Conservation (phyloP, 306 rosid species). For the Lathyrus tuberosus region DNA sequence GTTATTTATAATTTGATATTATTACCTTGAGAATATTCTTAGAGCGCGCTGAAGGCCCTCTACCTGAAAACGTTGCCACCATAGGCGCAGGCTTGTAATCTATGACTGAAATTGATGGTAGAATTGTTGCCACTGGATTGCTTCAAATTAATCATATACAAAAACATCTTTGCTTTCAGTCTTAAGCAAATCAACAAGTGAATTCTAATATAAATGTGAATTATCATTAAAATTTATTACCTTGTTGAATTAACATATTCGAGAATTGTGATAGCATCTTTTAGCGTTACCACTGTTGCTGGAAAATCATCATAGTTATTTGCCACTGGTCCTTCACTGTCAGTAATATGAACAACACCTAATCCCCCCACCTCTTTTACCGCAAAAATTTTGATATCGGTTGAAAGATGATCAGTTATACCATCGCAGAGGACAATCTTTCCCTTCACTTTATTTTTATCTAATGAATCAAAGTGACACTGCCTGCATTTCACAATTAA, state of each 20-base stretch:
- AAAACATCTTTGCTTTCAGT: no score
- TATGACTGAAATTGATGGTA: no score
- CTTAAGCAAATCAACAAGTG: no score
- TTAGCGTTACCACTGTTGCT: conserved; percentile 45
- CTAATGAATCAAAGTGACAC: conserved; percentile 54
- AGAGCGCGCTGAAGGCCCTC: conserved; percentile 62
- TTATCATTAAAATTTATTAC: conserved; percentile 33
- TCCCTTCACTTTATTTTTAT: conserved; percentile 54
- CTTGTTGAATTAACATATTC: conserved; percentile 68
- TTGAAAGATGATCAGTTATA: conserved; percentile 17
- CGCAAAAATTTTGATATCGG: neutral
- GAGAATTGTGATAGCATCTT: conserved; percentile 49
- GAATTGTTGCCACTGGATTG: no score
- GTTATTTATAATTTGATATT: neutral
- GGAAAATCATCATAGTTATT: conserved; percentile 43
- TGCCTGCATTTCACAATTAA: conserved; percentile 37
- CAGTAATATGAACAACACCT: conserved; percentile 55
- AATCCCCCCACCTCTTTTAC: conserved; percentile 54
- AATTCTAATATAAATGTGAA: no score
- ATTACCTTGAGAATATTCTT: conserved; percentile 72
- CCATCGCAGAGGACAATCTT: conserved; percentile 69
- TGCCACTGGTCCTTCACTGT: conserved; percentile 27
- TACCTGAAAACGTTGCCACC: no score
- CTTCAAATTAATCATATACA: no score
- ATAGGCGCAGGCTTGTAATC: no score